A percentile compares a stretch with the other conserved stretches of the same genome.
phyloP scores from a whole-genome alignment of 2,329 filamentous ascomycete genomes.

The Pseudopyrenochaeta lycopersici region DNA sequence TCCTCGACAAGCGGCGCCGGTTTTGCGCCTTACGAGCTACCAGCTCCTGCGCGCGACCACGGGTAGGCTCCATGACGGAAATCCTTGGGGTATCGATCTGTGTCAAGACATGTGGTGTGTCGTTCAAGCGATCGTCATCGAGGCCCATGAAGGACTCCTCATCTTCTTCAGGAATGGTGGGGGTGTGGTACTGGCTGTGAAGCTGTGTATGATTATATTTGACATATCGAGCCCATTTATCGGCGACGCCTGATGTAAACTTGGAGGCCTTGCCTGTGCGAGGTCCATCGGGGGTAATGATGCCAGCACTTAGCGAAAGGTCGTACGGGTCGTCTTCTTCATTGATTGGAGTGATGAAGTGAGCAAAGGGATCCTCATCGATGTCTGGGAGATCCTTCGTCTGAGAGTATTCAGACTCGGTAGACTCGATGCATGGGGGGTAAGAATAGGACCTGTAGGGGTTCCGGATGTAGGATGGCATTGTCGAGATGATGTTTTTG shows the following conservation, averaged over 20 bases:
- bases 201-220: slow-evolving; percentile 44
- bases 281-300: slow-evolving; percentile 41
- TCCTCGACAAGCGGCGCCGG: slow-evolving; percentile 44
- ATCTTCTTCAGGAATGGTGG: slow-evolving; percentile 40
- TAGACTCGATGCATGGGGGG: slow-evolving; percentile 43
- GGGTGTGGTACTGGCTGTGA: slow-evolving; percentile 43
- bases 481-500: slow-evolving; percentile 35
- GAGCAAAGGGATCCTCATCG: slow-evolving; percentile 54
- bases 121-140: slow-evolving; percentile 45
- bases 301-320: slow-evolving; percentile 51
- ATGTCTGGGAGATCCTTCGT: slow-evolving; percentile 47
- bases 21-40: slow-evolving; percentile 39
- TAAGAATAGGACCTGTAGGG: slow-evolving; percentile 45
- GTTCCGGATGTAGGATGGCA: slow-evolving; percentile 45
- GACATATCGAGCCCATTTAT: slow-evolving; percentile 53
- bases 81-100: slow-evolving; percentile 41
- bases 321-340: slow-evolving; percentile 53
- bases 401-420: slow-evolving; percentile 27
- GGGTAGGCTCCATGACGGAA: slow-evolving; percentile 41
- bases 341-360: slow-evolving; percentile 53
- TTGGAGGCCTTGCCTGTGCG: slow-evolving; percentile 45
- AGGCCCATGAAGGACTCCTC: slow-evolving; percentile 50
- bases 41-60: slow-evolving; percentile 49
- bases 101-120: slow-evolving; percentile 37
- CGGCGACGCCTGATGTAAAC: slow-evolving; percentile 49